Evolutionary conservation across 306 rosid species (phyloP), one percentile per base, ranked within the genome.

Genomic region (Aeschynomene evenia): DNA sequence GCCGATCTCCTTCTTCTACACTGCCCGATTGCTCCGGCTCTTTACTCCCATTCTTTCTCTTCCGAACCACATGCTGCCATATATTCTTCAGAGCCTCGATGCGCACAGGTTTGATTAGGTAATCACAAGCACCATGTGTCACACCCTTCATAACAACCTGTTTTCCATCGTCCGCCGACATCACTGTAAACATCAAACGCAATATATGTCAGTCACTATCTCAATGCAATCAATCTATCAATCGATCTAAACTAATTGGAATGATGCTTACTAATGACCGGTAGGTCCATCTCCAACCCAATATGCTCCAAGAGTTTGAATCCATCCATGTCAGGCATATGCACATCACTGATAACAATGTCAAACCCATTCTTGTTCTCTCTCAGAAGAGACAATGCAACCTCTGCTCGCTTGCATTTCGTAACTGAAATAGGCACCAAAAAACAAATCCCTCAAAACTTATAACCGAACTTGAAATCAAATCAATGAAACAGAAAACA

Each of bases 311-410:
- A 76, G 53, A 95, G 99, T 42, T 95, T 91, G 62, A 95, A 95
- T 56, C 99, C 99, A 71, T 95, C 97, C 99, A 95, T 95, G 66
- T 95, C 99, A 0, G 99, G 99, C 99, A 95, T 95, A 80, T 95
- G 99, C 4, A 95, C 99, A 37, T 95, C 99, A 16, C 99, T 95
- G 48, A 95, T 73, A 62, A 95, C 99, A 21, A 95, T 74, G 70
- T 95, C 99, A 11, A 74, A 95, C 53, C 99, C 96, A 9, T 79
- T 89, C 71, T 84, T 95, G 66, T 85, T 84, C 85, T 76, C 92
- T 68, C 99, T 81, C 20, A 95, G 93, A 39, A 91, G 76, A 0
- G 89, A 76, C 73, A 95, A 69, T 31, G 99, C 99, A 24, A 58
- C 74, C 80, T 89, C 97, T 0, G 99, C 99, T 43, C 91, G 81